Evolutionary conservation across 371 early-diverging fungal genomes (phyloP), one percentile per base, ranked within the genome.

Genomic region (Mucor plumbeus): DNA sequence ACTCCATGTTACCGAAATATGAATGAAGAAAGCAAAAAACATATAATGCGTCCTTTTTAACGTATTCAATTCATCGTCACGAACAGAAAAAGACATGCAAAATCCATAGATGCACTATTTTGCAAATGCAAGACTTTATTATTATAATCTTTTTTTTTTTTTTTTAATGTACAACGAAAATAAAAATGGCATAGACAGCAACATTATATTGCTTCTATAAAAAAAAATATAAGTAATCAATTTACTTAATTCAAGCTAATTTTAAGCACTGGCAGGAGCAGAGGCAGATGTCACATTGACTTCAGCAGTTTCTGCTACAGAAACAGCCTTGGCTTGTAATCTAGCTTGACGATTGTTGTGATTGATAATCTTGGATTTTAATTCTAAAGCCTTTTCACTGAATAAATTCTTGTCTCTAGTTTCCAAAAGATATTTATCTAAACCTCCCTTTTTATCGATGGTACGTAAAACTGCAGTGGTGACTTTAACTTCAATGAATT

Each of bases 381-480:
- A 61, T n/a, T 72, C 72, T 7, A 68, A 47, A 26, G 87, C 91
- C 59, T 80, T 77, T 54, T 79, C 74, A 60, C 87, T 86, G 38
- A 68, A 84, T 43, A 91, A 77, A 33, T 90, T 87, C 66, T 89
- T 84, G 59, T 90, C 88, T 41, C 80, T 86, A 21, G 93, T 92
- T 35, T 84, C 82, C 54, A 93, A 78, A 56, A 94, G 71, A 68
- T 93, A 94, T 56, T 82, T 85, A 70, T 94, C 95, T 31, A 94
- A 75, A 9, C 95, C 95, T 38, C 95, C 95, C 83, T 93, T 93
- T 76, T 93, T 91, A 71, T 93, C 93, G 39, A 94, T 92, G 1
- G 93, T 91, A 38, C 93, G 88, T 17, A 93, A 74, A 5, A 91
- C 90, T 5, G 88, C 74, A 2, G 92, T 85, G 34, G 93, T 91